These are phyloP conservation scores for Verticillium albo-atrum DNA, from an alignment of 2,329 filamentous ascomycete species.

Conservation along the genomic window DNA sequence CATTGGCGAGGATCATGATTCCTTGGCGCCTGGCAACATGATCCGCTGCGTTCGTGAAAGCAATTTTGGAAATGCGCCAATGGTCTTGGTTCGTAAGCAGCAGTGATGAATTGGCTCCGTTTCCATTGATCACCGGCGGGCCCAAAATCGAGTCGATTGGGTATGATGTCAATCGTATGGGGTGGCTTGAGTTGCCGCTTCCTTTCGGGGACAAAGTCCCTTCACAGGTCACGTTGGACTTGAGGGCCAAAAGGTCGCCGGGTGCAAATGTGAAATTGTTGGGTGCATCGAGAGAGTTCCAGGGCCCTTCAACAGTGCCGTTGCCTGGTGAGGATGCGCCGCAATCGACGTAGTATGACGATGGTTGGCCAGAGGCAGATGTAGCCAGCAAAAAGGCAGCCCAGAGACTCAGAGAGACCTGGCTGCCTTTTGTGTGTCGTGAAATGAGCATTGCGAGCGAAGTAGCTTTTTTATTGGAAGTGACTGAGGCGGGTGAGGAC, in stretches of 20 bases:
- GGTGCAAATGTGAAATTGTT: constrained; percentile 12
- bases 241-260: constrained; percentile 14
- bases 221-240: constrained; percentile 12
- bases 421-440: not conserved
- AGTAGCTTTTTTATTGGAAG: not conserved
- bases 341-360: constrained; percentile 16
- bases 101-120: constrained; percentile 12
- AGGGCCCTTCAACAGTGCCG: constrained; percentile 12
- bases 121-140: constrained; percentile 16
- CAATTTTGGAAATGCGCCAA: constrained; percentile 16
- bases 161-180: constrained; percentile 16
- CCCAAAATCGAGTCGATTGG: not conserved
- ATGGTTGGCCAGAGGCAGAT: not conserved
- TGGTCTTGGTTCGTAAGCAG: constrained; percentile 16
- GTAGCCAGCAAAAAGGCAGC: not conserved
- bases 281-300: constrained; percentile 12
- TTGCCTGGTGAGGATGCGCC: constrained; percentile 4
- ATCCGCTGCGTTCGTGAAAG: constrained; percentile 13
- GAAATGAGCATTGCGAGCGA: not conserved
- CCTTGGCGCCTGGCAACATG: constrained; percentile 12
- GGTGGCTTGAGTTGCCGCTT: constrained; percentile 8
- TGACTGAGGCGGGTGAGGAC: not conserved
- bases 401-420: not conserved
- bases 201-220: constrained; percentile 15
- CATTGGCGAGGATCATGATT: constrained; percentile 14